Conservation (phyloP, 306 rosid species). For the Pyrus communis region DNA sequence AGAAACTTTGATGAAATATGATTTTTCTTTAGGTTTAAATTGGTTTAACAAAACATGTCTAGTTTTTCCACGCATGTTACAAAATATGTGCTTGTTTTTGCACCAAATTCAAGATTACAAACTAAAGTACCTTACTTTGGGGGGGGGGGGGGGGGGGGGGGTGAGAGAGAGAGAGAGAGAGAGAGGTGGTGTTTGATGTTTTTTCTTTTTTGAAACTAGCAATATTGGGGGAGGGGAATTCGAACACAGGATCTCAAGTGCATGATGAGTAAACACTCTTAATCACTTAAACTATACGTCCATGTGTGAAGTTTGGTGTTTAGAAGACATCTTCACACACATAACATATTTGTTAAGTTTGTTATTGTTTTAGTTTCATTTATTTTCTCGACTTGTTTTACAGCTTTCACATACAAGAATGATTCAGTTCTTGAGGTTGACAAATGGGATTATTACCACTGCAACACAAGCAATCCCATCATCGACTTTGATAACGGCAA, state of each 20-base stretch:
- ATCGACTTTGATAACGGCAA: constrained; percentile 54
- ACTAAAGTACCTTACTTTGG: no score
- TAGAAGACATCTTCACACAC: neutral
- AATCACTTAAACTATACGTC: no score
- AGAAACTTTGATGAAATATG: neutral
- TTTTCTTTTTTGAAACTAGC: no score
- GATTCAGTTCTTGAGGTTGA: constrained; percentile 74
- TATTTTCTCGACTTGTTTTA: neutral
- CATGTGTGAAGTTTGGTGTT: neutral
- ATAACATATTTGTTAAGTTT: neutral
- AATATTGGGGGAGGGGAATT: no score
- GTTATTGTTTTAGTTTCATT: neutral
- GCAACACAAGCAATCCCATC: constrained; percentile 54
- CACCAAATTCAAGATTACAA: neutral
- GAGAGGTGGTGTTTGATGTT: no score
- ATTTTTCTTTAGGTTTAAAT: neutral
- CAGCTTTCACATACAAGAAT: constrained; percentile 70
- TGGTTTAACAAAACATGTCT: neutral
- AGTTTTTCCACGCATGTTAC: neutral
- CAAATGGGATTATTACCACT: constrained; percentile 57
- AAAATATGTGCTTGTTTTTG: neutral
- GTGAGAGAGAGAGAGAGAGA: no score
- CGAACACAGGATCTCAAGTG: no score
- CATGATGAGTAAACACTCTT: no score
- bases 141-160: rapidly evolving